phyloP scores from a whole-genome alignment of 495 filamentous ascomycete species.

The Cladorrhinum samala region DNA sequence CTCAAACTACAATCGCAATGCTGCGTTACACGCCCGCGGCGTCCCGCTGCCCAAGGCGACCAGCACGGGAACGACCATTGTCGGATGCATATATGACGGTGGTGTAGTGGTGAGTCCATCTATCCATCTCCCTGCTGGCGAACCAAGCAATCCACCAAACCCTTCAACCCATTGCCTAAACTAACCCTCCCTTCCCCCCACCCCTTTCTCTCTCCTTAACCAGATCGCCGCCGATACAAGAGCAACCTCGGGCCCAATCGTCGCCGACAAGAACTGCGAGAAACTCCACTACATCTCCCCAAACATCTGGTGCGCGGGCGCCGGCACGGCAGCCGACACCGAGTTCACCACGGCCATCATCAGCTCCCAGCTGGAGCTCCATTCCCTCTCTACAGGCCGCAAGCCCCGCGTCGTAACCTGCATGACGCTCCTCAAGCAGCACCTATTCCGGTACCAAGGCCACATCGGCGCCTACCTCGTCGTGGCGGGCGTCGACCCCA shows the following conservation, averaged over 20 bases:
- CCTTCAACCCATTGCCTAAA: neutral
- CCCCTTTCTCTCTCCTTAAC: neutral
- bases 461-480: conserved; percentile 98
- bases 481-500: conserved; percentile 95
- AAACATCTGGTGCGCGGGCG: conserved; percentile 99
- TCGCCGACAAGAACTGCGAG: conserved; percentile 99
- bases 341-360: conserved; percentile 99
- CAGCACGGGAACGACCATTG: conserved; percentile 98
- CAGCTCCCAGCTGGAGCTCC: conserved; percentile 96
- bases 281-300: conserved; percentile 99
- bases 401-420: conserved; percentile 96
- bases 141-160: too few species aligned
- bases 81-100: conserved; percentile 93
- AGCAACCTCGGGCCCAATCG: conserved; percentile 95
- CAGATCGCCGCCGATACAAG: conserved; percentile 95
- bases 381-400: conserved; percentile 89
- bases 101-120: conserved; percentile 73
- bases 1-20: conserved; percentile 98
- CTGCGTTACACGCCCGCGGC: conserved; percentile 85
- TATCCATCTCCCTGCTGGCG: too few species aligned
- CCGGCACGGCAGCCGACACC: conserved; percentile 96
- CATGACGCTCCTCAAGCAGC: conserved; percentile 99
- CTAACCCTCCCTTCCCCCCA: neutral
- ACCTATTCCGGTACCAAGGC: conserved; percentile 96
- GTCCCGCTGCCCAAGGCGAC: conserved; percentile 95